A percentile compares a stretch with the other conserved stretches of the same genome.
These are phyloP conservation scores for Dissophora globulifera DNA, from an alignment of 192 early-diverging fungal genomes.

Conservation along the genomic window DNA sequence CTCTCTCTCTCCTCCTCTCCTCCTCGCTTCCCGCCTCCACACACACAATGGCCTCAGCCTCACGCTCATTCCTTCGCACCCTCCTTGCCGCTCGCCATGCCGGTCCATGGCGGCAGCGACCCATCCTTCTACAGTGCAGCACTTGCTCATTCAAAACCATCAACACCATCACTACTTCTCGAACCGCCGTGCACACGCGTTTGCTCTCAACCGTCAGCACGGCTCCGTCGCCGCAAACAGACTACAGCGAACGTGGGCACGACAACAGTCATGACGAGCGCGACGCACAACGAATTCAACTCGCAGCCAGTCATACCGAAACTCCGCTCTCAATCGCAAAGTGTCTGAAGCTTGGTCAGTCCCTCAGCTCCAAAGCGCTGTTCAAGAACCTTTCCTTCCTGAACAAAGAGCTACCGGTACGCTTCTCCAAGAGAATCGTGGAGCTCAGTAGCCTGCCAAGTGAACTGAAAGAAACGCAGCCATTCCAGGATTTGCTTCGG, in stretches of 20 bases:
- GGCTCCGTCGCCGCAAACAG: not conserved
- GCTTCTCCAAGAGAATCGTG: constrained; percentile 42
- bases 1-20: too few relatives aligned
- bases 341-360: constrained; percentile 30
- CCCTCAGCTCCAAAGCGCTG: constrained; percentile 32
- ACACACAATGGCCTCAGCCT: not conserved
- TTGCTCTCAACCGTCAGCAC: not conserved
- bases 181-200: not conserved
- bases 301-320: constrained; percentile 23
- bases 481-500: constrained; percentile 30
- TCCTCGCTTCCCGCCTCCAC: too few relatives aligned
- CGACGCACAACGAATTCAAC: constrained; percentile 27
- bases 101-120: constrained; percentile 5
- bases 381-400: constrained; percentile 43
- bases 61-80: constrained; percentile 6
- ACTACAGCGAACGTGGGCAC: constrained; percentile 2
- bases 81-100: not conserved
- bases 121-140: not conserved
- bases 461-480: constrained; percentile 31
- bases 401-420: constrained; percentile 39
- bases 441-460: constrained; percentile 26
- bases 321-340: constrained; percentile 50
- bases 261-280: too few relatives aligned
- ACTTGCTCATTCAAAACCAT: not conserved
- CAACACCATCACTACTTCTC: not conserved